Evolutionary conservation across 2,329 filamentous ascomycete genomes (phyloP).

Genomic region (Exophiala sp.): DNA sequence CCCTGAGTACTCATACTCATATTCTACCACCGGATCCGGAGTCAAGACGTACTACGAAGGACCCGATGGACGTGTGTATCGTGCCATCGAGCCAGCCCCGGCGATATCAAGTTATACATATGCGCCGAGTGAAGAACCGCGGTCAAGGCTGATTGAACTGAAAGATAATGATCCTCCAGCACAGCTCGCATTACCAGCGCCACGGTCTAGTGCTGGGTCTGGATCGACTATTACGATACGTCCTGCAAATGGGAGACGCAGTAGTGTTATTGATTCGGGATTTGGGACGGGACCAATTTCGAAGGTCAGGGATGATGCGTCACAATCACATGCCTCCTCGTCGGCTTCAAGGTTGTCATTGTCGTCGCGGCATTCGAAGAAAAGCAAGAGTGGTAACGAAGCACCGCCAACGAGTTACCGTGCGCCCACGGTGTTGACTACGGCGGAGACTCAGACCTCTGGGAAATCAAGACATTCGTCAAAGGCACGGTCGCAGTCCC

Average conservation of each 20-base stretch:
- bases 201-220: not conserved
- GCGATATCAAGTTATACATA: constrained; percentile 6
- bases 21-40: constrained; percentile 3
- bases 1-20: constrained; percentile 13
- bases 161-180: constrained; percentile 21
- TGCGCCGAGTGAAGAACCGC: constrained; percentile 2
- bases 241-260: constrained; percentile 10
- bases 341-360: no score
- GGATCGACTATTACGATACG: constrained; percentile 13
- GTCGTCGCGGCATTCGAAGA: constrained; percentile 8
- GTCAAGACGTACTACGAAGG: constrained; percentile 2
- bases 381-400: constrained; percentile 8
- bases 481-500: constrained; percentile 8
- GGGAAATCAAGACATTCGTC: not conserved
- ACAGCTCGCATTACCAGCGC: not conserved
- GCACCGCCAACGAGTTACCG: constrained; percentile 26
- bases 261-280: constrained; percentile 19
- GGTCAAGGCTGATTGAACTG: constrained; percentile 25
- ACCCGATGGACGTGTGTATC: constrained; percentile 3
- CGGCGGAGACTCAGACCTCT: constrained; percentile 14
- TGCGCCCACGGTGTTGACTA: constrained; percentile 24
- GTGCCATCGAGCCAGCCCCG: constrained; percentile 22
- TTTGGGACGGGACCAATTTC: constrained; percentile 12
- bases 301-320: constrained; percentile 1
- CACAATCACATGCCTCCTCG: no score